Base-by-base conservation (phyloP, 257 asterid genomes). In the Solanum sejunctum region DNA sequence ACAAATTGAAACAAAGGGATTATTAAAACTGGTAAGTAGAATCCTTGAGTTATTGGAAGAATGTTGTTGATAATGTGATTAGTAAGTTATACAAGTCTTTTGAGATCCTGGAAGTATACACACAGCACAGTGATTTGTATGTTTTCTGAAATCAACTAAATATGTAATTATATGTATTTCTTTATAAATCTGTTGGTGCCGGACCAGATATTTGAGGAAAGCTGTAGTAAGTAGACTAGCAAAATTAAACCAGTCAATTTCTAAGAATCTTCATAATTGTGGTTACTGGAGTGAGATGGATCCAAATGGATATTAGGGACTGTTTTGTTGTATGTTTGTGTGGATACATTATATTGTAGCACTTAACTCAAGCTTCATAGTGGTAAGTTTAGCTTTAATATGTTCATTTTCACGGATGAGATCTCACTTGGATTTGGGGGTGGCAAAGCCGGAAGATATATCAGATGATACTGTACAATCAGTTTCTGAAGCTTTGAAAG, bases 331-430 rank as follows among this genome's bases (percentile, higher is more conserved):
- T 73, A 47, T 73, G 81, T 73, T 73, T 47, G 28, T 47, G 81
- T 45, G 17, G 21, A 32, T 32, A 67, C 70, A 58, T 47, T 26
- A 63, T 10, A 39, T 28, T 87, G 88, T 85, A 75, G 32, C 86
- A 81, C 98, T 95, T 97, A 91, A 94, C 95, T 82, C 45, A 73
- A 84, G 64, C 43, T 84, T 75, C 16, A 15, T 81, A 97, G 99
- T 95, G 99, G 94, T 95, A 32, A 90, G 92, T 87, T 88, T 97
- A 95, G 93, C 97, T 5, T 84, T 97, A 90, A 81, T 97, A 79
- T 92, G 90, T 83, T 95, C 99, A 1, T 97, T 97, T 85, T 84
- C 96, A 70, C 95, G 97, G 85, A 95, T 97, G 99, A 94, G 96
- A 86, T 75, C 87, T 77, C 97, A 97, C 89, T 84, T 97, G 88